Evolutionary conservation across 164 flowering plant species (phyloP), one percentile per base, ranked within the genome.

Genomic region (Umbilicus rupestris): DNA sequence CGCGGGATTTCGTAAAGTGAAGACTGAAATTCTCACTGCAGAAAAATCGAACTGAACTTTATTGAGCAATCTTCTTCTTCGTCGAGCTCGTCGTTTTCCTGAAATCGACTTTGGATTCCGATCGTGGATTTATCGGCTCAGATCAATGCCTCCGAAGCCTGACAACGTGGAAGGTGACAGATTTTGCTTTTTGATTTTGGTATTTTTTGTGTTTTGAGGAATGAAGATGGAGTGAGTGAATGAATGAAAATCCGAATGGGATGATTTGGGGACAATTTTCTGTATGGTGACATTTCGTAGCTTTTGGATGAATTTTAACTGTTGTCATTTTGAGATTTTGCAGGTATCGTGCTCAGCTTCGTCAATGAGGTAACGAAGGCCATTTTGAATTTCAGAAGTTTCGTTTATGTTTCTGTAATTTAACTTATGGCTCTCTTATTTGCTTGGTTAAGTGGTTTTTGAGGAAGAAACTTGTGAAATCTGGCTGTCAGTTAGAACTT

Each of bases 331-430:
- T 62, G 3, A 3, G 65, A 20, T 33, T 62, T 17, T 72, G 66
- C 87, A 88, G 93, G 81, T 33, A 87, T 92, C 67, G 96, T 92
- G 72, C 86, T 90, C 73, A 90, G 80, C 76, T 92, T 76, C 83
- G 86, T 92, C 19, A 92, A 87, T 65, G 96, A 92, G 96, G 98
- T 92, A 76, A 66, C 22, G 20, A 1, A 19, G 15, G 20, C 17
- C 39, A 26, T 24, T 26, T 45, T 26, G 14, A 28, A 45, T 15
- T n/a, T 26, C 14, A 44, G 8, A 24, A 15, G 0, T 17, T 42
- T 15, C 0, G 17, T 22, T 17, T 35, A 37, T n/a, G 59, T 33
- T 50, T 22, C 24, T 30, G 44, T 1, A 19, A 19, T 39, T 16
- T n/a, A 5, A 2, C 5, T 7, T 65, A 16, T 22, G 31, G 62